Evolutionary conservation across 225 moss, liverwort and hornwort species (phyloP), one percentile per base, ranked within the genome.

Genomic region (Ulota crispa): DNA sequence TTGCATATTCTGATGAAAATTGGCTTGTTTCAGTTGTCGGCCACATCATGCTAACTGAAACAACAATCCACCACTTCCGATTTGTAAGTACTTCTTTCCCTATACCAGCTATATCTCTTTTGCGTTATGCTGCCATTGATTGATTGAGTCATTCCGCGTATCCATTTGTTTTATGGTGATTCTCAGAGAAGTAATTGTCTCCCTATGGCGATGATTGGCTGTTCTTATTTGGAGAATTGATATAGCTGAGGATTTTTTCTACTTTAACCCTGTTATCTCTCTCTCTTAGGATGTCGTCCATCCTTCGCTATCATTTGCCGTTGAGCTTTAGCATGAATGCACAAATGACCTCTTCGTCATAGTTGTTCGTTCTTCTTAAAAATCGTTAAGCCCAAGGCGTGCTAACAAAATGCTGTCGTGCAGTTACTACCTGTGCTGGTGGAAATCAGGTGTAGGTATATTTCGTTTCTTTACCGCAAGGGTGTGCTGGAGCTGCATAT

Each of bases 1-100:
- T 73, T 65, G 73, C 64, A 18, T 55, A 42, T 42, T 64, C 37
- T 31, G 81, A 74, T 81, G 56, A 66, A 66, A 65, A 30, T n/a
- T 30, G 27, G 39, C 53, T 15, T 73, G 30, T 39, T 28, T 21
- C 11, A 54, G 14, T 28, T 64, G 42, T 37, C 21, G 39, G 55
- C 42, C 64, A 26, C 37, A 37, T 53, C 50, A 63, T 24, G 37
- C 39, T 10, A 2, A n/a, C 15, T 42, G 15, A 3, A 24, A 12
- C 18, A 41, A 12, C 43, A 27, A 19, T 50, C 36, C 12, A 6
- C 10, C 59, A 59, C 43, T 16, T 42, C 13, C 34, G 26, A 36
- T 61, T 26, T 71, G 47, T 75, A 34, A 68, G 23, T 43, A n/a
- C 31, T 43, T 70, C 43, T 7, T 45, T 59, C 60, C 55, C 31